Evolutionary conservation across 805 yeast genomes (phyloP).

Genomic region (Yarrowia sp.): DNA sequence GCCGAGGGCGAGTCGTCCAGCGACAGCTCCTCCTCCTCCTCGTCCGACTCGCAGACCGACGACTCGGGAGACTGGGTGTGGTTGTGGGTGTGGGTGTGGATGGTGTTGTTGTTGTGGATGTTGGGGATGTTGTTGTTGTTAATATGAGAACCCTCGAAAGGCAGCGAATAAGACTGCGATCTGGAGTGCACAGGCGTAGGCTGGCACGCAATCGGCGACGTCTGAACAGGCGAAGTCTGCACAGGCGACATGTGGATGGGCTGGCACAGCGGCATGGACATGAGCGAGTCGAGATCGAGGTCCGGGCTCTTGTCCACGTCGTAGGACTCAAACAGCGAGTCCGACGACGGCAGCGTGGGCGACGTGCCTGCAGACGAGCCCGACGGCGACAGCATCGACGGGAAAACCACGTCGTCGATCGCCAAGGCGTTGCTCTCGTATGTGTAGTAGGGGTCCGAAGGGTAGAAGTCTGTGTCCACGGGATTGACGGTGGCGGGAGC

Average conservation of each 20-base stretch:
- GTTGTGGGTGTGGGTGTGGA: neutral
- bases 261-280: neutral
- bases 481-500: neutral
- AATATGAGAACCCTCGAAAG: too few relatives aligned
- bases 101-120: too few relatives aligned
- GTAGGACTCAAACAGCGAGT: neutral
- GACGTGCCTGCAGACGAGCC: neutral
- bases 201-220: neutral
- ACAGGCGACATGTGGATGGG: neutral
- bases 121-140: too few relatives aligned
- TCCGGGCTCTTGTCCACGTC: neutral
- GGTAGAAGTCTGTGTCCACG: neutral
- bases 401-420: neutral
- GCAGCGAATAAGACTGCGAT: neutral
- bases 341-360: neutral
- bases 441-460: neutral
- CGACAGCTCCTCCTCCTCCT: neutral
- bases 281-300: neutral
- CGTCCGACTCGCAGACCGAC: neutral
- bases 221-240: neutral
- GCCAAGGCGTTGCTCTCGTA: neutral
- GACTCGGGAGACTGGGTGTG: neutral
- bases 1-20: slow-evolving; percentile 22
- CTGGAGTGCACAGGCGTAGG: slow-evolving; percentile 9
- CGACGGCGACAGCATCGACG: slow-evolving; percentile 11